Base-by-base conservation (phyloP, 1,139 yeast species). In the Suhomyces maxii region DNA sequence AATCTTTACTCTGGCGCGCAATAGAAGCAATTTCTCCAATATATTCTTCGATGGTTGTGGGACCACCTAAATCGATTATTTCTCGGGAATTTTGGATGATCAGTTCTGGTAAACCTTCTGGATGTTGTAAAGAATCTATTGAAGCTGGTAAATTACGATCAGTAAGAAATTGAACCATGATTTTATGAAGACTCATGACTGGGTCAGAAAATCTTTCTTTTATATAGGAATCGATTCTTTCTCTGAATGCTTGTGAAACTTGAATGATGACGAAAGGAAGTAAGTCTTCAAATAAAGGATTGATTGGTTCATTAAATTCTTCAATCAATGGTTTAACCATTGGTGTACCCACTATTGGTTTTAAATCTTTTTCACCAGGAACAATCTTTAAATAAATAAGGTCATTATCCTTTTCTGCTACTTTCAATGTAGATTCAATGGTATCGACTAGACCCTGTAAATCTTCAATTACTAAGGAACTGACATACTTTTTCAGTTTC, bases 321-420 rank as follows among this genome's bases (percentile, higher is more conserved):
- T 80, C 74, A 0, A 67, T 55, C 7, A 74, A 53, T 0, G 83
- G 70, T 44, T 79, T 79, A 0, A 85, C 89, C 75, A 86, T 80
- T 7, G 77, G 63, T 0, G 81, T 83, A 1, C 80, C 76, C 0
- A 68, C 61, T 5, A 84, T 68, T 0, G 69, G 60, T 1, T 81
- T 69, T 6, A 84, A 57, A 2, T 73, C 71, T 0, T 64, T 53
- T 3, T 60, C 63, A 0, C 59, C 58, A 0, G 96, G 95, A 0
- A 89, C 83, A 1, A 72, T 65, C 52, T 86, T 83, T 39, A 87
- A 65, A 63, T 89, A 89, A 6, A 90, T 83, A 56, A 89, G 71
- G 58, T 89, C 93, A 59, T 90, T 90, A 53, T 90, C 97, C 55
- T 83, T 78, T 54, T 86, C 90, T 0, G 91, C 82, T 1, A 77